Evolutionary conservation across 2,329 filamentous ascomycete genomes (phyloP), one percentile per base, ranked within the genome.

Genomic region (Botrytis pseudocinerea): DNA sequence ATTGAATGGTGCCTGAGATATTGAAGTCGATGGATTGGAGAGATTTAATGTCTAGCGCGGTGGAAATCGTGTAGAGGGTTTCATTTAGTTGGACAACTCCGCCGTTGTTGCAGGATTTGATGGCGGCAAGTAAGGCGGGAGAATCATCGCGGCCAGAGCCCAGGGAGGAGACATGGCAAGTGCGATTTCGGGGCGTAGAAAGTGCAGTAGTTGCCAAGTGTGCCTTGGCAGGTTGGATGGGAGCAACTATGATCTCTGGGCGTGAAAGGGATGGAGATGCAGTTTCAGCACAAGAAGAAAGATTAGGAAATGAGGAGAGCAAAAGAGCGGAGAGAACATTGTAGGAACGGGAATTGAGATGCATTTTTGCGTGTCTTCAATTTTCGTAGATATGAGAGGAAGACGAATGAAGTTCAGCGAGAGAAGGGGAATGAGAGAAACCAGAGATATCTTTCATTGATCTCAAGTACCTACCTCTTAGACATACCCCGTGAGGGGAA

Each of bases 21-120:
- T 46, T n/a, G 25, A 70, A 70, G 32, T 70, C 59, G 10, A 71
- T 71, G 32, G 57, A 54, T 40, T 64, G 59, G 59, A 71, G 69
- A n/a, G 44, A 65, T 22, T 62, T 38, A 1, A 71, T 20, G 38
- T 71, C 32, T 16, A 71, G 60, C 2, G 69, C 51, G 8, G 69
- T 71, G 60, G 69, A 63, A 1, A 71, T 71, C 28, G 59, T 71
- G 44, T 71, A 71, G 35, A 71, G 44, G 12, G 60, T 62, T 38
- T 62, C 60, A n/a, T 71, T 62, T 4, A 71, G 38, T 18, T 62
- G 44, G 2, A 71, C 69, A 14, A 71, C 32, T 25, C 69, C 69
- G 1, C 69, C 69, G 12, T 71, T 54, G 35, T 71, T 71, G 46
- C 69, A 71, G 16, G 69, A 64, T 64, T 64, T 42, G 32, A 71